Conservation (phyloP, 371 early-diverging fungal species). For the Phascolomyces articulosus region DNA sequence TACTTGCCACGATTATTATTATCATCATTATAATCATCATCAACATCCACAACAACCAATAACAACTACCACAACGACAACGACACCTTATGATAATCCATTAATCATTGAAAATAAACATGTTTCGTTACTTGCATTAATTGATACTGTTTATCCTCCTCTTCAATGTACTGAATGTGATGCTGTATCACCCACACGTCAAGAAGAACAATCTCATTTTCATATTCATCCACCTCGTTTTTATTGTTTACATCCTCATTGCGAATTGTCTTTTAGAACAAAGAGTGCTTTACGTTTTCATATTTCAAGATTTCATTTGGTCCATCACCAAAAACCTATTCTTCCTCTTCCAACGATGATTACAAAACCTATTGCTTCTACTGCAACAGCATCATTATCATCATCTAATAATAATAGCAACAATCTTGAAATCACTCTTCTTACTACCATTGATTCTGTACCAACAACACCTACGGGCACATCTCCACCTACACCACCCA, state of each 20-base stretch:
- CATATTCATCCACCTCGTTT: slow-evolving; percentile 17
- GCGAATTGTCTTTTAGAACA: slow-evolving; percentile 15
- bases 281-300: slow-evolving; percentile 20
- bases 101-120: slow-evolving; percentile 19
- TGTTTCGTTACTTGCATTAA: slow-evolving; percentile 17
- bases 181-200: not conserved
- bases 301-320: slow-evolving; percentile 18
- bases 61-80: not conserved
- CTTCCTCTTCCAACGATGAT: not conserved
- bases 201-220: slow-evolving; percentile 6
- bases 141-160: slow-evolving; percentile 27
- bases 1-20: too few relatives aligned
- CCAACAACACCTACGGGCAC: not conserved
- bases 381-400: not conserved
- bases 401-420: not conserved
- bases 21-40: too few relatives aligned
- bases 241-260: slow-evolving; percentile 25
- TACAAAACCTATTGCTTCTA: not conserved
- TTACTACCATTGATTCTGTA: not conserved
- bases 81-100: slow-evolving; percentile 10
- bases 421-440: not conserved
- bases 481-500: not conserved
- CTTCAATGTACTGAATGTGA: slow-evolving; percentile 17
- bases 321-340: not conserved
- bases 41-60: not conserved